phyloP scores from a whole-genome alignment of 495 filamentous ascomycete genomes.

The Aspergillus biplanus region DNA sequence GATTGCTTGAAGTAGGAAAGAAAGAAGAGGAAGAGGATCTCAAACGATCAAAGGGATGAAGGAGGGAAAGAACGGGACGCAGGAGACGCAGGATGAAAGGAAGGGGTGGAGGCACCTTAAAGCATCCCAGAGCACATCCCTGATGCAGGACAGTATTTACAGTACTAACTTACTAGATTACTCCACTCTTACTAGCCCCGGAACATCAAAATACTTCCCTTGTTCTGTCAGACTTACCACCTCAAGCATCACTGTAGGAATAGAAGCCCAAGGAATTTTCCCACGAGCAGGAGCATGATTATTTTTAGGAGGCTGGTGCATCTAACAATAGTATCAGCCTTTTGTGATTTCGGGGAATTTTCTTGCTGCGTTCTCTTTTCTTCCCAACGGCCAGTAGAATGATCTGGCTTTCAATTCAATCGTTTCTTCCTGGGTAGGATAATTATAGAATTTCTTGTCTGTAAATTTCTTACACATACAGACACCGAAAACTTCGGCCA shows the following conservation, averaged over 20 bases:
- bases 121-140: not conserved
- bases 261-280: not conserved
- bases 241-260: not conserved
- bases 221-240: not conserved
- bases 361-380: not conserved
- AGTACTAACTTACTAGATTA: not conserved
- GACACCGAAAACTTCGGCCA: not conserved
- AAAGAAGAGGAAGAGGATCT: slow-evolving; percentile 14
- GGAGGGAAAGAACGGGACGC: slow-evolving; percentile 9
- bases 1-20: slow-evolving; percentile 23
- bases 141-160: slow-evolving; percentile 4
- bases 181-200: not conserved
- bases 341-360: not conserved
- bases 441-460: not conserved
- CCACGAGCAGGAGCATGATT: not conserved
- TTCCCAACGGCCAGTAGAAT: too few relatives aligned
- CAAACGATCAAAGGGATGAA: slow-evolving; percentile 20
- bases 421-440: too few relatives aligned
- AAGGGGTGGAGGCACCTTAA: slow-evolving; percentile 20
- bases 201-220: not conserved
- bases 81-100: slow-evolving; percentile 15
- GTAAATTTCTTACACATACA: slow-evolving; percentile 5
- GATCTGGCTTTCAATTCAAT: too few relatives aligned
- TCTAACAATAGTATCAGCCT: not conserved
- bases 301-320: not conserved